Base-by-base conservation (phyloP, 768 basidiomycete genomes). In the Serendipita indica region DNA sequence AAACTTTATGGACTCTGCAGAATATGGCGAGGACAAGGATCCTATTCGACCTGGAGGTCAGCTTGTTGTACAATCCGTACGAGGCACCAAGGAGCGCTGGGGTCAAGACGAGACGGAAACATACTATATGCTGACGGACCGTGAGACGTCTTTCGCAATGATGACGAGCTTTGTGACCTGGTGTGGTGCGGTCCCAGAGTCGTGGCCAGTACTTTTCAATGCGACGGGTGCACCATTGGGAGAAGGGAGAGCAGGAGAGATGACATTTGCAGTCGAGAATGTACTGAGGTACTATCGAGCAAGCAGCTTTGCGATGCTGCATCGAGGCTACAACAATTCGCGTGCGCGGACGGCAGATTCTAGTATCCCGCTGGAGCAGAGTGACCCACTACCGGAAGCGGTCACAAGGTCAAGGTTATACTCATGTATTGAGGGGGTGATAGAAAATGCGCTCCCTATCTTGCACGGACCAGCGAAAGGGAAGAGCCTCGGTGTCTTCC, bases 231-330 rank as follows among this genome's bases (percentile, higher is more conserved):
- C 7, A 7, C 18, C 18, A 18, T 13, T 18, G 18, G 27, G 27
- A n/a, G 5, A 6, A n/a, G 35, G 35, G n/a, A 10, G 35, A 37
- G 10, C 10, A n/a, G 35, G 35, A 37, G 27, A n/a, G 41, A 6
- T 18, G 16, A 4, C 12, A 28, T n/a, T 27, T 16, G 30, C 20
- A 2, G 30, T 25, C 30, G 22, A 25, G 30, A 46, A 60, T 18
- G 59, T 52, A 5, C 16, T 62, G 27, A 60, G 61, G 45, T 62
- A 62, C 58, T 62, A 62, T 34, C 61, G 61, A 27, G 61, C 61
- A 18, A 54, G 45, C 33, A 3, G 33, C 14, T 58, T 62, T 30
- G 61, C 52, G 39, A 58, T 62, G 33, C 37, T 52, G 32, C 54
- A 57, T 22, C 32, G 54, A 6, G 45, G 58, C 6, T 62, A 62